Base-by-base conservation (phyloP, 768 basidiomycete species). In the Agaricus bisporus region DNA sequence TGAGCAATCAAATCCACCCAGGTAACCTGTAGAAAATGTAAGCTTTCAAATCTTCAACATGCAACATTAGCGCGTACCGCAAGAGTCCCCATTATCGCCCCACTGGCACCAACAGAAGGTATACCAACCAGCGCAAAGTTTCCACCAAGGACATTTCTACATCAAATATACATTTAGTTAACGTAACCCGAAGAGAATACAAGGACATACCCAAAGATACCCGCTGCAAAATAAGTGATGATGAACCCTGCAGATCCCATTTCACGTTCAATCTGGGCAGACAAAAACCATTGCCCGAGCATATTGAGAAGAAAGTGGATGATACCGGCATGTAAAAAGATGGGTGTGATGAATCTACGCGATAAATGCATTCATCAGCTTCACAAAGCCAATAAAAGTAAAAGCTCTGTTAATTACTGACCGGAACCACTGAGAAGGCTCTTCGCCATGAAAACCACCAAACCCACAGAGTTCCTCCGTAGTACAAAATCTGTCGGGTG, bases 261-360 rank as follows among this genome's bases (percentile, higher is more conserved):
- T 61, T 94, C 91, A 54, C 85, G 75, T 64, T 97, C 93, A 53
- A 95, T 84, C 69, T 89, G 85, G 35, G 86, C 88, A 6, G 86
- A 87, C n/a, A 88, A 71, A 0, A 80, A 81, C 53, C 88, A 66
- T 61, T 95, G 95, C 12, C 86, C 94, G 26, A 95, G 65, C 85
- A 98, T 88, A 64, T 99, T 99, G 56, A 99, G 64, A 4, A 86
- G 59, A 35, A 95, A 75, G 65, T 99, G 95, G n/a, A 99, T 75
- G 54, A 99, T 75, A n/a, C 95, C 95, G 10, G 92, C 97, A 60
- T 98, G 95, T 5, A 98, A 70, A 64, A 98, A 97, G 48, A 95
- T 88, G 8, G 94, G 80, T 1, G 85, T 83, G 60, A 94, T 86
- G 63, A 95, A 95, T 58, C 91, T 88, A 59, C 44, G 41, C 25